Conservation (phyloP, 2,329 filamentous ascomycete species). For the Aureobasidium musti region DNA sequence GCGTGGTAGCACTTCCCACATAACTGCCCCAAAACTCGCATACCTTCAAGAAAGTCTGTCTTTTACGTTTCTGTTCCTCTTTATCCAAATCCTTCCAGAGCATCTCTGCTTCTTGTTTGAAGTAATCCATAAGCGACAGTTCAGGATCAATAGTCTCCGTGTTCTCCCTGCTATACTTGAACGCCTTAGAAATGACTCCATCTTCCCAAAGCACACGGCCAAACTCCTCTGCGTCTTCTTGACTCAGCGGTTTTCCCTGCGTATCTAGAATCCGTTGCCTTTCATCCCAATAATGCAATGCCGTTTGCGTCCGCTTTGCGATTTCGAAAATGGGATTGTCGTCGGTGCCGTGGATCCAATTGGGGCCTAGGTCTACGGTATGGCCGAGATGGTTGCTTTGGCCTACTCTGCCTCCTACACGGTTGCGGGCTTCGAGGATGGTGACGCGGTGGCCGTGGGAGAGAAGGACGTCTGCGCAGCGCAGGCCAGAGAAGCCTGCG, state of each 20-base stretch:
- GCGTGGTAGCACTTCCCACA: slow-evolving; percentile 64
- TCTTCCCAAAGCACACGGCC: slow-evolving; percentile 61
- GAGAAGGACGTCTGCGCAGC: slow-evolving; percentile 68
- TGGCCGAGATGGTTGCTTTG: slow-evolving; percentile 50
- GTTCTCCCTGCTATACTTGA: slow-evolving; percentile 64
- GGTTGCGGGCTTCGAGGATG: slow-evolving; percentile 66
- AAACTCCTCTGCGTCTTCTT: slow-evolving; percentile 43
- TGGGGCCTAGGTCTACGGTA: slow-evolving; percentile 67
- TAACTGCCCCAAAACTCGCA: slow-evolving; percentile 71
- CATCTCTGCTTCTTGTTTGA: slow-evolving; percentile 53
- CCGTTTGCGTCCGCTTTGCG: slow-evolving; percentile 61
- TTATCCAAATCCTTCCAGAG: slow-evolving; percentile 43
- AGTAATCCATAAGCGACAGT: slow-evolving; percentile 60
- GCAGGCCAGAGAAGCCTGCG: slow-evolving; percentile 69
- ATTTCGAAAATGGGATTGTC: slow-evolving; percentile 70
- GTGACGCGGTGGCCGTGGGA: slow-evolving; percentile 67
- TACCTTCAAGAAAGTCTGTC: slow-evolving; percentile 53
- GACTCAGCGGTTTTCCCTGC: slow-evolving; percentile 55
- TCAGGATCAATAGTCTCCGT: slow-evolving; percentile 55
- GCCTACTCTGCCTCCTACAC: slow-evolving; percentile 65
- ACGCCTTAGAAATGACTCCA: slow-evolving; percentile 64
- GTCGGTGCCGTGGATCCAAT: slow-evolving; percentile 75
- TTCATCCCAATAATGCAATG: slow-evolving; percentile 56
- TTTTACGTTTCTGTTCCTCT: slow-evolving; percentile 50
- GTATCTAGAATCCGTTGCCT: slow-evolving; percentile 59